Evolutionary conservation across 2,329 filamentous ascomycete species (phyloP).

Genomic region (Fusarium guadeloupense): DNA sequence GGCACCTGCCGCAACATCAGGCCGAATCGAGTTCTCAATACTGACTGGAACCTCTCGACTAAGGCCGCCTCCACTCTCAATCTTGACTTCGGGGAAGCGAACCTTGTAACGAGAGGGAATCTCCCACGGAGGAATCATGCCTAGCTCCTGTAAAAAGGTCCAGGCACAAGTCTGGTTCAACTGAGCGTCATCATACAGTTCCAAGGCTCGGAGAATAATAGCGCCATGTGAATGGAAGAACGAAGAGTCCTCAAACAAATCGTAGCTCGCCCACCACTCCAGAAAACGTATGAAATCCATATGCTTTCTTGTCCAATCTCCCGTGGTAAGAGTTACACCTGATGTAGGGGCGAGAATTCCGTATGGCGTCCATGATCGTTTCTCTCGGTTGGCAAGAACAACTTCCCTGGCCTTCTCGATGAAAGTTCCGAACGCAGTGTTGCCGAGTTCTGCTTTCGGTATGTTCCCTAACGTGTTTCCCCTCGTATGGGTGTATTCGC

Average conservation of each 20-base stretch:
- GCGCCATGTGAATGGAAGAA: conserved; percentile 70
- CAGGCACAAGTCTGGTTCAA: conserved; percentile 59
- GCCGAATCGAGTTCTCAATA: conserved; percentile 48
- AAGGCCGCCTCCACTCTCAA: conserved; percentile 56
- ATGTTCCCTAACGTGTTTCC: conserved; percentile 26
- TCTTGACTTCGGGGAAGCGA: conserved; percentile 60
- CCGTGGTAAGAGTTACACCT: conserved; percentile 28
- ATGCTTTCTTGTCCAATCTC: conserved; percentile 45
- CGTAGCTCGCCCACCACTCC: conserved; percentile 71
- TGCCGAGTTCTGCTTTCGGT: conserved; percentile 21
- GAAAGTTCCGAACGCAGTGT: conserved; percentile 55
- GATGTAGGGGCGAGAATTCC: conserved; percentile 54
- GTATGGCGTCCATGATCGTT: conserved; percentile 59
- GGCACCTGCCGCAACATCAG: conserved; percentile 57
- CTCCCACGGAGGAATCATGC: conserved; percentile 76
- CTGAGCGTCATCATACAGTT: conserved; percentile 63
- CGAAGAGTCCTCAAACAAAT: conserved; percentile 61
- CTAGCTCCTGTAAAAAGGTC: conserved; percentile 80
- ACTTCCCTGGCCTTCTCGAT: conserved; percentile 57
- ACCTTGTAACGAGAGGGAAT: conserved; percentile 70
- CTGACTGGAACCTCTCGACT: conserved; percentile 46
- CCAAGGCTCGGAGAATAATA: conserved; percentile 68
- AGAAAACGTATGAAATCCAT: conserved; percentile 72
- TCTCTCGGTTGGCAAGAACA: conserved; percentile 62
- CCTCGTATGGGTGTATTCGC: conserved; percentile 44